Base-by-base conservation (phyloP, 2,329 filamentous ascomycete species). In the Periconia macrospinosa region DNA sequence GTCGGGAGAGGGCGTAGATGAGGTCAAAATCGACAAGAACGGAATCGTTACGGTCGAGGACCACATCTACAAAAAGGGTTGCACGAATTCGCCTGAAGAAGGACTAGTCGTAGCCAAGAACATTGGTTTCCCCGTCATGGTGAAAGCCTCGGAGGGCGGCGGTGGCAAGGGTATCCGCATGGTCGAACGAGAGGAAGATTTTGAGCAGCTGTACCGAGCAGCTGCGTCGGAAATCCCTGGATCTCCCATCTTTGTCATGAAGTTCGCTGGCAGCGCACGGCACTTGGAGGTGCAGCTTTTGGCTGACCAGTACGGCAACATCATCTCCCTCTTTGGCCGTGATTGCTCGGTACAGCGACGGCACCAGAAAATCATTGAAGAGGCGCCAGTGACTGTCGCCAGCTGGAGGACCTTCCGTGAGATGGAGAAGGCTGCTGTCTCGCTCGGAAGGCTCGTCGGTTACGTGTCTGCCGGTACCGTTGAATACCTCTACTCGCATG, bases 201-300 rank as follows among this genome's bases (percentile, higher is more conserved):
- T 99, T 68, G 83, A 89, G 71, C 81, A 83, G 64, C 82, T 97
- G 45, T 99, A 97, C 83, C 94, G 95, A 77, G 94, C 93, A 44
- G 94, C 95, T 19, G 92, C 94, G 6, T 96, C 89, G 75, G 95
- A 99, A 77, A 97, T 99, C 63, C 95, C 94, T 13, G 95, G 95
- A 45, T 99, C 94, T 30, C 94, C 95, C 64, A 99, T 99, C 78
- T 99, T 99, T 84, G 96, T 99, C 80, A 99, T 99, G 94, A 97
- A 99, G 86, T 82, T 99, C 59, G 94, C 94, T 47, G 94, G 93
- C 65, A 96, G 96, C 73, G 94, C 94, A 41, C 84, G 94, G 64
- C 94, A 99, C 83, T 81, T 99, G 79, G 94, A 99, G 78, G 95
- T 99, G 54, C 94, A 99, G 79, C 82, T 99, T 61, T 83, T 99